Evolutionary conservation across 2,329 filamentous ascomycete genomes (phyloP).

Genomic region (Chrysoporthe deuterocubensis): DNA sequence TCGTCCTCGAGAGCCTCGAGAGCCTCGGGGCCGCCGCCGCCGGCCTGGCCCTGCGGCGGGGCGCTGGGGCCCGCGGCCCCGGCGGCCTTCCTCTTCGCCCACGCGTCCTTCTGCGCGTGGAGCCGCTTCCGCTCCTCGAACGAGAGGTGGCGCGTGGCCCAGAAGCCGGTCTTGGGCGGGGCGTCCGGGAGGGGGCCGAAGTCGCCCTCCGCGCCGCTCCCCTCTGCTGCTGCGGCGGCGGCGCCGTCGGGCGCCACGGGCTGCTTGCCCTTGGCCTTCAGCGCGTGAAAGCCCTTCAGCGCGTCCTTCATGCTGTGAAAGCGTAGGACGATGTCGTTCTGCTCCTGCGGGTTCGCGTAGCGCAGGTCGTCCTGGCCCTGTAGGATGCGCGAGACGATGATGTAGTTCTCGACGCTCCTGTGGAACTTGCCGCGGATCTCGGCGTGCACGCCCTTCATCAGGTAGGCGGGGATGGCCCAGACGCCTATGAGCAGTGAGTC

Average conservation of each 20-base stretch:
- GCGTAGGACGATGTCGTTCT: conserved; percentile 63
- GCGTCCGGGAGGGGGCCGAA: conserved; percentile 10
- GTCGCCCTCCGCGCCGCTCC: conserved; percentile 17
- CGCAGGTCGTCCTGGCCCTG: conserved; percentile 73
- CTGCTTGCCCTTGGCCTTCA: conserved; percentile 51
- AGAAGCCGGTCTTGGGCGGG: conserved; percentile 50
- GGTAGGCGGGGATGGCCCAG: conserved; percentile 77
- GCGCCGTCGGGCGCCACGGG: too few species aligned
- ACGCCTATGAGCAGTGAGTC: conserved; percentile 47
- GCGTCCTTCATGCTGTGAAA: conserved; percentile 67
- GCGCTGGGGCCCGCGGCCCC: conserved; percentile 31
- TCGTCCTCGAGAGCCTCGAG: conserved; percentile 43
- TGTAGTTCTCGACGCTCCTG: conserved; percentile 76
- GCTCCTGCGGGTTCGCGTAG: conserved; percentile 59
- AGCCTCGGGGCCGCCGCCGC: not conserved
- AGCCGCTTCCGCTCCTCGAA: conserved; percentile 57
- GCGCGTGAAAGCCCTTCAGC: conserved; percentile 62
- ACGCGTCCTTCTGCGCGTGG: conserved; percentile 51
- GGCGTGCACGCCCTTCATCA: conserved; percentile 81
- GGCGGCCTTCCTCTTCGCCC: conserved; percentile 42
- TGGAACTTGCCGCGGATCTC: conserved; percentile 74
- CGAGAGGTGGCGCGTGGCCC: conserved; percentile 51
- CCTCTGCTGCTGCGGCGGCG: conserved; percentile 25
- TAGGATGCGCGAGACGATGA: conserved; percentile 74
- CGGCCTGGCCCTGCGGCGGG: not conserved